A percentile compares a stretch with the other conserved stretches of the same genome.
Evolutionary conservation across 106 monocot genomes (phyloP).

Genomic region (Phalaenopsis equestris): DNA sequence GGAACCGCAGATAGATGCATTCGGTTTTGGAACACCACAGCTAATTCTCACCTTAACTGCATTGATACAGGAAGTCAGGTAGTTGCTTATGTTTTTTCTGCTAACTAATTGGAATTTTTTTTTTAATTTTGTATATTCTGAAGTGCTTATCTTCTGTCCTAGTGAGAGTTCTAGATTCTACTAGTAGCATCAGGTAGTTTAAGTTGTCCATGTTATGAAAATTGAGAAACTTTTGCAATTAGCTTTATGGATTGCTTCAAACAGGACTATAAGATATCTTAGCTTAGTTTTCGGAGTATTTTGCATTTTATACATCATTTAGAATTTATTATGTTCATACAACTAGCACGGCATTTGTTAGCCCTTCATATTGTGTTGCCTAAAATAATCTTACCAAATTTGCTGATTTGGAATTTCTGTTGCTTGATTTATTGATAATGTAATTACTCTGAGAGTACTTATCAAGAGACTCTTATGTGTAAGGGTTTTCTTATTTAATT

Average conservation of each 20-base stretch:
- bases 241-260: neutral
- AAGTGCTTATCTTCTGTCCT: neutral
- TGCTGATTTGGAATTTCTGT: neutral
- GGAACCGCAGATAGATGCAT: constrained; percentile 97
- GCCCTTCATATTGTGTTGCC: neutral
- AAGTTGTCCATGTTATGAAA: neutral
- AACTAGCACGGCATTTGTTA: neutral
- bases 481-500: neutral
- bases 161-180: neutral
- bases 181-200: neutral
- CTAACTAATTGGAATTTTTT: neutral
- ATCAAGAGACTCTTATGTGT: too few species aligned
- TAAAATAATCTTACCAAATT: neutral
- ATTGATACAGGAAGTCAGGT: constrained; percentile 99
- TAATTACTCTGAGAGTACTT: too few species aligned
- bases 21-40: constrained; percentile 96
- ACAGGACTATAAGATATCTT: neutral
- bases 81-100: constrained; percentile 2
- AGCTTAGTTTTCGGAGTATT: neutral
- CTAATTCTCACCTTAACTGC: constrained; percentile 69
- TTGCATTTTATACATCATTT: neutral
- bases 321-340: neutral
- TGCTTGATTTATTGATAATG: neutral
- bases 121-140: neutral
- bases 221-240: neutral